Evolutionary conservation across 2,329 filamentous ascomycete species (phyloP).

Genomic region (Neoarthrinium moseri): DNA sequence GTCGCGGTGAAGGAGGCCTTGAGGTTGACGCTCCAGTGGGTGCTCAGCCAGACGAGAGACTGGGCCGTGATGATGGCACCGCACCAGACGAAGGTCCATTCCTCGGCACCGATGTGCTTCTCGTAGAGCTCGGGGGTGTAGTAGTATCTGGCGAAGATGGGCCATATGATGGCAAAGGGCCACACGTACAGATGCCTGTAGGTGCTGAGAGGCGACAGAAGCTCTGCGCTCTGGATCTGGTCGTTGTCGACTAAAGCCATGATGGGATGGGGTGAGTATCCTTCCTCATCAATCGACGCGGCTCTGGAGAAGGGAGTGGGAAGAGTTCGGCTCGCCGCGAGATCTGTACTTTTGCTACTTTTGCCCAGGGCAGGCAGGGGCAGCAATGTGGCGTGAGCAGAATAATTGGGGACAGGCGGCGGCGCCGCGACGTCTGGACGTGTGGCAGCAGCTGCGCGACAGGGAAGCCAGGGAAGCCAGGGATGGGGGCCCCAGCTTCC

Average conservation of each 20-base stretch:
- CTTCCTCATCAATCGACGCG: neutral
- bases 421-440: neutral
- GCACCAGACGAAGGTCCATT: slow-evolving; percentile 97
- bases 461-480: too few species aligned
- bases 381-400: neutral
- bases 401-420: neutral
- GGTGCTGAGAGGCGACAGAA: slow-evolving; percentile 82
- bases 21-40: slow-evolving; percentile 94
- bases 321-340: neutral
- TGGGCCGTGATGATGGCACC: slow-evolving; percentile 86
- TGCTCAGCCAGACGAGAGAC: slow-evolving; percentile 89
- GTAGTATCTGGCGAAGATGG: slow-evolving; percentile 85
- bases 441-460: neutral
- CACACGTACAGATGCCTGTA: slow-evolving; percentile 86
- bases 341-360: slow-evolving; percentile 7
- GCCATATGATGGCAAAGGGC: slow-evolving; percentile 92
- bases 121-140: slow-evolving; percentile 82
- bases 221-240: slow-evolving; percentile 83
- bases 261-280: neutral
- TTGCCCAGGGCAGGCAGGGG: too few species aligned
- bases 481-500: too few species aligned
- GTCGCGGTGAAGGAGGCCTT: slow-evolving; percentile 78
- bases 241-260: slow-evolving; percentile 73
- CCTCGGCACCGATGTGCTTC: slow-evolving; percentile 84
- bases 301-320: neutral